These are phyloP conservation scores for Rubia yunnanensis DNA, from an alignment of 257 asterid genomes.

Conservation along the genomic window DNA sequence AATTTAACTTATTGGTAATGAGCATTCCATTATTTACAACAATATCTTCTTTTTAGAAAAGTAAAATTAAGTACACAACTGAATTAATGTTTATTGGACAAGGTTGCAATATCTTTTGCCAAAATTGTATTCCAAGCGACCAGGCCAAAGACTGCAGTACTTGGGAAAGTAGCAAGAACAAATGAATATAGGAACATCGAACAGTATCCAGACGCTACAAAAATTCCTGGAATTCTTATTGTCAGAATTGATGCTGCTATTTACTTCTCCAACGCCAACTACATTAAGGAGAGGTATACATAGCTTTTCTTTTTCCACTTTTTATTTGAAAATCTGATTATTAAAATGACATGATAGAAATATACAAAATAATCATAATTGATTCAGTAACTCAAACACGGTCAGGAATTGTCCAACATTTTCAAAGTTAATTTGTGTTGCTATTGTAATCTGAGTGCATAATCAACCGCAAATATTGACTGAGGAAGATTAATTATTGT, in stretches of 20 bases:
- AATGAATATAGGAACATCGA: constrained; percentile 68
- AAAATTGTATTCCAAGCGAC: constrained; percentile 87
- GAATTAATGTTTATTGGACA: too few species aligned
- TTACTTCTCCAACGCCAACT: constrained; percentile 88
- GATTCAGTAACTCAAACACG: too few species aligned
- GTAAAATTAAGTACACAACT: too few species aligned
- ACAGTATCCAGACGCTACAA: constrained; percentile 82
- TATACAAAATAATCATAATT: too few species aligned
- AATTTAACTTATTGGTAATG: too few species aligned
- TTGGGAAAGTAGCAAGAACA: constrained; percentile 72
- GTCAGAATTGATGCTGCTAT: constrained; percentile 87
- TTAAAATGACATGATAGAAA: neutral
- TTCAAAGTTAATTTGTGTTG: neutral
- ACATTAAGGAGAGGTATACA: constrained; percentile 63
- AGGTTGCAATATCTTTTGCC: constrained; percentile 83
- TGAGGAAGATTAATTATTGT: neutral
- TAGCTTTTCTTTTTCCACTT: too few species aligned
- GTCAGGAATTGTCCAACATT: too few species aligned
- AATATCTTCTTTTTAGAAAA: too few species aligned
- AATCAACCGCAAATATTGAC: neutral
- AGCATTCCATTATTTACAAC: too few species aligned
- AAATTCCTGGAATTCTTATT: constrained; percentile 61
- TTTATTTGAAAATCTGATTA: too few species aligned
- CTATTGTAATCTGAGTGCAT: neutral
- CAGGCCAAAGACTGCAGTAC: constrained; percentile 80